A percentile compares a stretch with the other conserved stretches of the same genome.
phyloP scores from a whole-genome alignment of 1,284 basidiomycete genomes.

The Hypsizygus ulmarius region DNA sequence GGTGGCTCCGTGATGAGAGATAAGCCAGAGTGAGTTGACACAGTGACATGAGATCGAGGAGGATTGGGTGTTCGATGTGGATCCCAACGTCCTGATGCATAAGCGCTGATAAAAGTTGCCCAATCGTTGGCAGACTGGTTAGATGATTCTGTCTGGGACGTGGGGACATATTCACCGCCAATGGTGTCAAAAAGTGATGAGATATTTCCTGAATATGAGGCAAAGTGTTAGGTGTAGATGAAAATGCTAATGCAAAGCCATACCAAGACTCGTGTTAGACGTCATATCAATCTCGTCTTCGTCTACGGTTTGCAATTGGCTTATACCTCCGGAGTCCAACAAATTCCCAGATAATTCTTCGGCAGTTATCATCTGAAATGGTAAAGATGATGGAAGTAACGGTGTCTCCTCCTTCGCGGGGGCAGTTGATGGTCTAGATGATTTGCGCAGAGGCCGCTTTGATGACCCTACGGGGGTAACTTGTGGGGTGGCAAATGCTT shows the following conservation, averaged over 20 bases:
- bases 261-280: conserved; percentile 14
- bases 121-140: conserved; percentile 56
- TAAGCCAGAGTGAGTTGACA: conserved; percentile 16
- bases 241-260: conserved; percentile 8
- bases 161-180: conserved; percentile 8
- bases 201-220: conserved; percentile 8
- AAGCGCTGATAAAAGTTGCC: conserved; percentile 73
- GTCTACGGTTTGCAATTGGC: conserved; percentile 23
- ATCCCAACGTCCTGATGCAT: conserved; percentile 79
- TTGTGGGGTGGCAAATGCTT: conserved; percentile 6
- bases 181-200: conserved; percentile 18
- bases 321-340: neutral
- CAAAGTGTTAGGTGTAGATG: neutral
- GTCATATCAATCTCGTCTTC: conserved; percentile 23
- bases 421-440: conserved; percentile 49
- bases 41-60: conserved; percentile 39
- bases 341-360: neutral
- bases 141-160: conserved; percentile 12
- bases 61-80: conserved; percentile 72
- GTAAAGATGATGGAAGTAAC: conserved; percentile 27
- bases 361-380: conserved; percentile 2
- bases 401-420: conserved; percentile 36
- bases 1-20: conserved; percentile 13
- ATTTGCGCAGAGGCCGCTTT: conserved; percentile 27
- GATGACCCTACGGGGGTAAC: conserved; percentile 6